Conservation (phyloP, 2,329 filamentous ascomycete genomes). For the Sclerotinia sclerotiorum region DNA sequence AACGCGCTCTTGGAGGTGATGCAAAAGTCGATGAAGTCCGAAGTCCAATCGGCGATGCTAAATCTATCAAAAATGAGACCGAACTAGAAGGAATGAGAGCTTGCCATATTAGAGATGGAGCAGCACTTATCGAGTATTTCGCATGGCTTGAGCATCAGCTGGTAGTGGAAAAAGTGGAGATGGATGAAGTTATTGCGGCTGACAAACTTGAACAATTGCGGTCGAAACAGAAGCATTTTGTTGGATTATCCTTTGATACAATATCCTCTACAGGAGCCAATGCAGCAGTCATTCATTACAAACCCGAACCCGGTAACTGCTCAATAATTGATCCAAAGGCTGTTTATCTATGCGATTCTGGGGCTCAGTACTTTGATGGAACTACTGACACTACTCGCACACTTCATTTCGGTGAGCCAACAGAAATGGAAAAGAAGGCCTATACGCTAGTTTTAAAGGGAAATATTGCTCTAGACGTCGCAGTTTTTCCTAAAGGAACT, state of each 20-base stretch:
- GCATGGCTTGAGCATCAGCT: slow-evolving; percentile 95
- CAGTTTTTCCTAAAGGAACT: slow-evolving; percentile 91
- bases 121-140: slow-evolving; percentile 87
- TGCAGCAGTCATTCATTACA: slow-evolving; percentile 95
- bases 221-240: slow-evolving; percentile 69
- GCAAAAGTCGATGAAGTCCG: slow-evolving; percentile 80
- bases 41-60: slow-evolving; percentile 85
- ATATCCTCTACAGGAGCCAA: slow-evolving; percentile 86
- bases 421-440: slow-evolving; percentile 77
- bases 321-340: slow-evolving; percentile 78
- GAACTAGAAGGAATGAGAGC: slow-evolving; percentile 91
- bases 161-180: slow-evolving; percentile 63
- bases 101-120: slow-evolving; percentile 91
- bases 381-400: slow-evolving; percentile 96
- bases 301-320: slow-evolving; percentile 79
- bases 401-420: slow-evolving; percentile 84
- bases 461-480: slow-evolving; percentile 82
- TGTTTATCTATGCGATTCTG: slow-evolving; percentile 95
- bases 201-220: slow-evolving; percentile 83
- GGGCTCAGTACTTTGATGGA: slow-evolving; percentile 92
- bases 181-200: slow-evolving; percentile 90
- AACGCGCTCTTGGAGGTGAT: slow-evolving; percentile 80
- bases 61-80: slow-evolving; percentile 88
- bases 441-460: slow-evolving; percentile 96
- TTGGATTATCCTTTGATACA: slow-evolving; percentile 89